Evolutionary conservation across 2,329 filamentous ascomycete genomes (phyloP), one percentile per base, ranked within the genome.

Genomic region (Talaromyces marneffei): DNA sequence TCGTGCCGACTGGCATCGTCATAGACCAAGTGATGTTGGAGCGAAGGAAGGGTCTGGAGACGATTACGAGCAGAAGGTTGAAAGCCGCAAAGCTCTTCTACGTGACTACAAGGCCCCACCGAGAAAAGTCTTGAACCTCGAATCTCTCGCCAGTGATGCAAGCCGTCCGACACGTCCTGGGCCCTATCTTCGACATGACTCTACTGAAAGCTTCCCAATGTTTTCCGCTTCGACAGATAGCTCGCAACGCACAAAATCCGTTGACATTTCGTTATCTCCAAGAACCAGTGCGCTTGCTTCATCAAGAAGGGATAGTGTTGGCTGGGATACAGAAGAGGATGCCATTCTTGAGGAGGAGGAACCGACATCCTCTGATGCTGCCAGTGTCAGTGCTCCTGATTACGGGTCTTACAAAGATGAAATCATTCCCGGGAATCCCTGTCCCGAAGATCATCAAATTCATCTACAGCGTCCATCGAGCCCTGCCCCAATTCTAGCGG

Each of bases 151-250:
- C 20, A 53, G 63, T 56, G 69, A 70, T 20, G 61, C 66, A 14
- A 69, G 62, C 40, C 69, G 69, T 52, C 69, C 68, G 65, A 70
- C 72, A 63, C 68, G 68, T 65, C 67, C 65, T 61, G 65, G 72
- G 58, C 66, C 68, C 65, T 75, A 75, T 67, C 80, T 64, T 68
- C 79, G 82, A 37, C 82, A 84, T 66, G 80, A 85, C 65, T 87
- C 84, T 25, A 79, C 80, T 6, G 85, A 87, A 64, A 87, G 84
- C 69, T 86, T 87, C 65, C 76, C 80, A 23, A 86, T 87, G 81
- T 85, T 87, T 64, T 85, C 83, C 40, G 82, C 82, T n/a, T 85
- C 84, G 9, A 82, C 82, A 1, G 82, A 83, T 63, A 79, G 79
- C 62, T 87, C 84, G 5, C 78, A 82, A 57, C 77, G 74, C 57